phyloP scores from a whole-genome alignment of 805 yeast genomes.

The Candida corydali region DNA sequence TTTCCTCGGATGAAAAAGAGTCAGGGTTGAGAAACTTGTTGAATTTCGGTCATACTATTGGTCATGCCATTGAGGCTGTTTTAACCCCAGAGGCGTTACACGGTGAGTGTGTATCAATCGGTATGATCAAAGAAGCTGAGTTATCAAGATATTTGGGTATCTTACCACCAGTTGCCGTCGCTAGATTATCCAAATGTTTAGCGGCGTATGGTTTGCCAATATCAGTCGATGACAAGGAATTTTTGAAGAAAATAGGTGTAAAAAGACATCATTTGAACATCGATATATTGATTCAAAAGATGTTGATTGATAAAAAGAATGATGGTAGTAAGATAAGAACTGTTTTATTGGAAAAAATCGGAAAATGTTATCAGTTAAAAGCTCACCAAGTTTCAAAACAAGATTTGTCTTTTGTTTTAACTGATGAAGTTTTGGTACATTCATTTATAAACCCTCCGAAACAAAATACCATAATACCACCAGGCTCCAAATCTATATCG shows the following conservation, averaged over 20 bases:
- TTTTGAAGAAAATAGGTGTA: constrained; percentile 60
- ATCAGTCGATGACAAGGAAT: constrained; percentile 65
- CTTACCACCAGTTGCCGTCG: constrained; percentile 88
- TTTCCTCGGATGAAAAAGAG: constrained; percentile 90
- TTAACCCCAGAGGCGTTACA: constrained; percentile 94
- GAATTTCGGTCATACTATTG: constrained; percentile 95
- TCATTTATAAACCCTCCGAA: constrained; percentile 44
- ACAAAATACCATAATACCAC: constrained; percentile 64
- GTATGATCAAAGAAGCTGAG: constrained; percentile 93
- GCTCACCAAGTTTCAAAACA: constrained; percentile 83
- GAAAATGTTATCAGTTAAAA: constrained; percentile 80
- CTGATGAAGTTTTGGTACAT: constrained; percentile 73
- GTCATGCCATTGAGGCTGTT: constrained; percentile 98
- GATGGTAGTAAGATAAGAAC: constrained; percentile 89
- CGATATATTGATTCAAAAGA: constrained; percentile 67
- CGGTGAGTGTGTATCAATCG: constrained; percentile 99
- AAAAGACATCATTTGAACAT: constrained; percentile 66
- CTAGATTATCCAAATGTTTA: constrained; percentile 78
- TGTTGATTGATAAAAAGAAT: constrained; percentile 96
- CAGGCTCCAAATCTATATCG: constrained; percentile 96
- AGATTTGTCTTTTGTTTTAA: constrained; percentile 74
- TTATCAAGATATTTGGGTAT: constrained; percentile 87
- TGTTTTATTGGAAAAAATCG: constrained; percentile 79
- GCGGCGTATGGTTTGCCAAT: constrained; percentile 85
- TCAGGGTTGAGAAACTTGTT: constrained; percentile 88